A percentile compares a stretch with the other conserved stretches of the same genome.
phyloP scores from a whole-genome alignment of 176 grass and related monocot species.

The Oryza rufipogon region DNA sequence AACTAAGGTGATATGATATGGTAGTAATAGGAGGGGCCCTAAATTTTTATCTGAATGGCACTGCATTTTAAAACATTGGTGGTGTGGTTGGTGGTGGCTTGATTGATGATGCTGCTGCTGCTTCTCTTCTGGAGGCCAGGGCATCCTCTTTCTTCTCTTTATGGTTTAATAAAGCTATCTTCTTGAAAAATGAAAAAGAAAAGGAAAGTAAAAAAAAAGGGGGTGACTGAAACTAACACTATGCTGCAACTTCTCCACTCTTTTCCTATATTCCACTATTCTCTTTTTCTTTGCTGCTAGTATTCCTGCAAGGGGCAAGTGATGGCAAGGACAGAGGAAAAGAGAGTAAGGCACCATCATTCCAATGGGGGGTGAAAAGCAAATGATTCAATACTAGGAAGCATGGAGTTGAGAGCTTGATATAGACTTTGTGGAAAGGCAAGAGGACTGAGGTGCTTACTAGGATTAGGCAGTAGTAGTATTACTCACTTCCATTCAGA shows the following conservation, averaged over 20 bases:
- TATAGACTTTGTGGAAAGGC: conserved; percentile 25
- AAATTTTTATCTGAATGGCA: conserved; percentile 27
- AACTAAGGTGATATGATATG: neutral
- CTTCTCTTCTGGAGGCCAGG: conserved; percentile 33
- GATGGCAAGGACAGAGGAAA: neutral
- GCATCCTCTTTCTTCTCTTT: conserved; percentile 20
- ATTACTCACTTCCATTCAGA: conserved; percentile 47
- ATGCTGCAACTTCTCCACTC: conserved; percentile 54
- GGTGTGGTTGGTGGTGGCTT: neutral
- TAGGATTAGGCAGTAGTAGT: conserved; percentile 80
- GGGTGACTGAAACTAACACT: conserved; percentile 52
- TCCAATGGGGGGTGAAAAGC: conserved; percentile 32
- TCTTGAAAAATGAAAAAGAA: neutral
- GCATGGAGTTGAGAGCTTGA: conserved; percentile 34
- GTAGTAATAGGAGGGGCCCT: conserved; percentile 28
- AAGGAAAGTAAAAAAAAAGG: neutral
- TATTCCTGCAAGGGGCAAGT: conserved; percentile 54
- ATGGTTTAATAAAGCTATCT: conserved; percentile 40
- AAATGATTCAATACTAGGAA: conserved; percentile 30
- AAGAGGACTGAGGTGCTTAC: conserved; percentile 52
- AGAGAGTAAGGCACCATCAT: conserved; percentile 46
- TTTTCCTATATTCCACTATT: conserved; percentile 68
- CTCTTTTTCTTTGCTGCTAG: conserved; percentile 64
- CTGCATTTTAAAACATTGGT: neutral
- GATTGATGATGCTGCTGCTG: conserved; percentile 18